phyloP scores from a whole-genome alignment of 148 eudicot genomes.

The Chenopodium suecicum region DNA sequence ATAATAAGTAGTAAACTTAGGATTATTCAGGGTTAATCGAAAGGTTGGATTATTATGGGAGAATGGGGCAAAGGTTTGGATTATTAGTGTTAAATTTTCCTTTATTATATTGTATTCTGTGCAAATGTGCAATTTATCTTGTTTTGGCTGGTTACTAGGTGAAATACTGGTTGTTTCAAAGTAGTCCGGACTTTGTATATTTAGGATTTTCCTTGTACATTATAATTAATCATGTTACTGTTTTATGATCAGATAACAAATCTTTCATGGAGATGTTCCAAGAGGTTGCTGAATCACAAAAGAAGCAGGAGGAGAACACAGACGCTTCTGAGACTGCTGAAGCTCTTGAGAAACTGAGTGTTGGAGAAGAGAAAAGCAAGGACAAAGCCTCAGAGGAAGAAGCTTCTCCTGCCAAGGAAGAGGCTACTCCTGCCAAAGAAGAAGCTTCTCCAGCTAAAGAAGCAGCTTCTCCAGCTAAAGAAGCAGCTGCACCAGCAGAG shows the following conservation, averaged over 20 bases:
- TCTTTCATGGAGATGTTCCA: slow-evolving; percentile 66
- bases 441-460: not conserved
- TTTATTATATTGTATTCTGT: too few relatives aligned
- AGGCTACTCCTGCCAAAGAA: not conserved
- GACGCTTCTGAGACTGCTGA: slow-evolving; percentile 64
- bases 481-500: slow-evolving; percentile 31
- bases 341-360: slow-evolving; percentile 65
- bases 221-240: not conserved
- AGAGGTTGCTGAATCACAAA: slow-evolving; percentile 76
- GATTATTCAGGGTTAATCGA: too few relatives aligned
- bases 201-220: not conserved
- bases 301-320: slow-evolving; percentile 48
- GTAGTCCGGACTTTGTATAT: not conserved
- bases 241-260: slow-evolving; percentile 59
- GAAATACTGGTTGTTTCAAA: not conserved
- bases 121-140: too few relatives aligned
- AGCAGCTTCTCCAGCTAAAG: slow-evolving; percentile 21
- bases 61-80: too few relatives aligned
- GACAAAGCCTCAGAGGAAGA: slow-evolving; percentile 37
- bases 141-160: not conserved
- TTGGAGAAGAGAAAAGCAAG: slow-evolving; percentile 44
- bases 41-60: too few relatives aligned
- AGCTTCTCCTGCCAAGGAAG: slow-evolving; percentile 18
- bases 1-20: too few relatives aligned
- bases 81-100: too few relatives aligned